Evolutionary conservation across 768 basidiomycete species (phyloP).

Genomic region (Mycena sanguinolenta): DNA sequence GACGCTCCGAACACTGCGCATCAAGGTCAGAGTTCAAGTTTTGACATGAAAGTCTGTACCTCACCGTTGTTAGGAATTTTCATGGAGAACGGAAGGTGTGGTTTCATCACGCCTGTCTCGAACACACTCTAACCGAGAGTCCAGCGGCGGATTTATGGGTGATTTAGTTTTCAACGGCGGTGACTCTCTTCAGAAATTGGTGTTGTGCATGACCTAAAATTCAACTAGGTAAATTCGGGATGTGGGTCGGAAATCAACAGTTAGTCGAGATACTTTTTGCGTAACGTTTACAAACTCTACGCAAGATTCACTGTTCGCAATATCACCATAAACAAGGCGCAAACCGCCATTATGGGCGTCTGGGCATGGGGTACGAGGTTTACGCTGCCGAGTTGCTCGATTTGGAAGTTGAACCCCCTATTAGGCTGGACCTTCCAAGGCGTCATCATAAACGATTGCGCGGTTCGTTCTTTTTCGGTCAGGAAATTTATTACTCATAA

Average conservation of each 20-base stretch:
- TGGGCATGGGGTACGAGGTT: conserved; percentile 62
- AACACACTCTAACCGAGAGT: neutral
- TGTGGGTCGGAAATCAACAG: conserved; percentile 89
- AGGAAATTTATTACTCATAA: neutral
- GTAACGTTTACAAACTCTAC: too few species aligned
- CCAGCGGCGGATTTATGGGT: conserved; percentile 67
- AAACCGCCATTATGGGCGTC: conserved; percentile 56
- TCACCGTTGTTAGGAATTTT: conserved; percentile 62
- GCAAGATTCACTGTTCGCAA: conserved; percentile 74
- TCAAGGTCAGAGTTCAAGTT: conserved; percentile 59
- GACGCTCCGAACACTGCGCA: conserved; percentile 74
- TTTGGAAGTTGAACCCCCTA: too few species aligned
- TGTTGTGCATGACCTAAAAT: neutral
- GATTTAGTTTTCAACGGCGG: conserved; percentile 71
- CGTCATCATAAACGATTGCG: conserved; percentile 56
- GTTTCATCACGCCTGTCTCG: conserved; percentile 33
- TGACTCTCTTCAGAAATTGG: conserved; percentile 45
- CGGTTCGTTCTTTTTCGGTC: conserved; percentile 38
- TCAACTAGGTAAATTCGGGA: conserved; percentile 72
- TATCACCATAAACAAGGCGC: conserved; percentile 68
- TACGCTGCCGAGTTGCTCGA: neutral
- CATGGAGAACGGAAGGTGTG: conserved; percentile 89
- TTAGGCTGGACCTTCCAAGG: conserved; percentile 63
- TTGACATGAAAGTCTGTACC: conserved; percentile 16
- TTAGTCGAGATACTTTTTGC: conserved; percentile 44